A percentile compares a stretch with the other conserved stretches of the same genome.
These are phyloP conservation scores for Moricandia arvensis DNA, from an alignment of 345 rosid species.

Conservation along the genomic window DNA sequence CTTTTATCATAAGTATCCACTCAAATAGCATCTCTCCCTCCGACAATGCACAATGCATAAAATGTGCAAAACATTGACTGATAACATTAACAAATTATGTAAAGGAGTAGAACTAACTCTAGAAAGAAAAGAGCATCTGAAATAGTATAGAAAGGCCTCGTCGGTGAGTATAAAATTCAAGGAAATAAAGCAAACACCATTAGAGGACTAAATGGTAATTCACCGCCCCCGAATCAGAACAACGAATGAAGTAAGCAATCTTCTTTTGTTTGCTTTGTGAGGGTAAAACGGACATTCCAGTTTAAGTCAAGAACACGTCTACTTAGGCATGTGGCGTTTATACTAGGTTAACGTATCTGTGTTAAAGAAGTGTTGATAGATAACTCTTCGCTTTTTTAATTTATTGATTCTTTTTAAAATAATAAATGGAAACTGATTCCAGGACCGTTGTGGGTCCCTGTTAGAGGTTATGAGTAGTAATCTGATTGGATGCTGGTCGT, in stretches of 20 bases:
- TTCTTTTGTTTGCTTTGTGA: neutral
- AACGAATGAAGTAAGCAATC: neutral
- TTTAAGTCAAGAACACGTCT: conserved; percentile 37
- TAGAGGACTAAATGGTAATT: neutral
- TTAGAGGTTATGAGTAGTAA: neutral
- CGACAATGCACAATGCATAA: neutral
- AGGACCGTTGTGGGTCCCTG: conserved; percentile 21
- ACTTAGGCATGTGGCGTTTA: conserved; percentile 18
- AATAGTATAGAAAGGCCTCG: neutral
- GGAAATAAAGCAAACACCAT: neutral
- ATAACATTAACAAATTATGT: neutral
- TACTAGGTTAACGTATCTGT: conserved; percentile 24
- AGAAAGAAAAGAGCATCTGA: neutral
- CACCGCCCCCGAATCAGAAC: neutral
- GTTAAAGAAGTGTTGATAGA: conserved; percentile 28
- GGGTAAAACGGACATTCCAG: conserved; percentile 14
- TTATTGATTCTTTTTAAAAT: neutral
- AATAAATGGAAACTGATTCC: neutral
- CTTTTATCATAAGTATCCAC: neutral
- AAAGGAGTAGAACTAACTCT: neutral
- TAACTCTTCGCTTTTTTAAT: conserved; percentile 1
- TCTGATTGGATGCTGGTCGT: conserved; percentile 21
- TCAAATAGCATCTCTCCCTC: too few species aligned
- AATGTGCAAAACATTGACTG: neutral
- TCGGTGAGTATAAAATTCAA: neutral